A percentile compares a stretch with the other conserved stretches of the same genome.
Evolutionary conservation across 371 early-diverging fungal genomes (phyloP).

Genomic region (Polyrhizophydium stewartii): DNA sequence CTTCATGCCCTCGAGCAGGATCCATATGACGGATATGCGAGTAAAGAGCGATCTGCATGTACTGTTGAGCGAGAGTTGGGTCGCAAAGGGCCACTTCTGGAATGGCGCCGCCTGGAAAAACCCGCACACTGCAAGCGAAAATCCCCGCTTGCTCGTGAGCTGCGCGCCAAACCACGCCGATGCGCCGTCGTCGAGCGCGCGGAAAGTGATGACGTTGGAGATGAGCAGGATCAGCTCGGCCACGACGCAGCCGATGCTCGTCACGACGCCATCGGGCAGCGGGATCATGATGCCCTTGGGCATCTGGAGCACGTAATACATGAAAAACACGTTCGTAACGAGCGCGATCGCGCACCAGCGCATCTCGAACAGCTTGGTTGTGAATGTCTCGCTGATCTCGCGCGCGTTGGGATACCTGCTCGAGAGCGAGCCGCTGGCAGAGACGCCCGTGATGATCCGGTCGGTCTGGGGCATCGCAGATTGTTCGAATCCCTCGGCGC

Average conservation of each 20-base stretch:
- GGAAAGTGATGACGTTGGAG: slow-evolving; percentile 15
- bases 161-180: slow-evolving; percentile 6
- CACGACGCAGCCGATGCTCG: slow-evolving; percentile 11
- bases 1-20: slow-evolving; percentile 10
- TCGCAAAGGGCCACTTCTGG: slow-evolving; percentile 11
- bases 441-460: too few relatives aligned
- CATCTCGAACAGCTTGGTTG: slow-evolving; percentile 10
- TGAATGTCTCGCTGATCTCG: slow-evolving; percentile 18
- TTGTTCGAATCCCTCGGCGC: too few relatives aligned
- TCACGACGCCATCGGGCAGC: slow-evolving; percentile 5
- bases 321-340: slow-evolving; percentile 5
- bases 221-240: slow-evolving; percentile 16
- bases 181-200: slow-evolving; percentile 10
- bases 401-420: slow-evolving; percentile 11
- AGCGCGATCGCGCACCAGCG: not conserved
- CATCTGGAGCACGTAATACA: slow-evolving; percentile 3
- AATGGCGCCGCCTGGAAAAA: slow-evolving; percentile 20
- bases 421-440: not conserved
- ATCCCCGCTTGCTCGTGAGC: slow-evolving; percentile 9
- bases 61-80: slow-evolving; percentile 20
- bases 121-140: slow-evolving; percentile 17
- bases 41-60: slow-evolving; percentile 16
- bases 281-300: slow-evolving; percentile 2
- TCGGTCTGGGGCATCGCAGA: too few relatives aligned
- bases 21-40: slow-evolving; percentile 11